Conservation (phyloP, 2,329 filamentous ascomycete genomes). For the Hypoxylon rubiginosum region DNA sequence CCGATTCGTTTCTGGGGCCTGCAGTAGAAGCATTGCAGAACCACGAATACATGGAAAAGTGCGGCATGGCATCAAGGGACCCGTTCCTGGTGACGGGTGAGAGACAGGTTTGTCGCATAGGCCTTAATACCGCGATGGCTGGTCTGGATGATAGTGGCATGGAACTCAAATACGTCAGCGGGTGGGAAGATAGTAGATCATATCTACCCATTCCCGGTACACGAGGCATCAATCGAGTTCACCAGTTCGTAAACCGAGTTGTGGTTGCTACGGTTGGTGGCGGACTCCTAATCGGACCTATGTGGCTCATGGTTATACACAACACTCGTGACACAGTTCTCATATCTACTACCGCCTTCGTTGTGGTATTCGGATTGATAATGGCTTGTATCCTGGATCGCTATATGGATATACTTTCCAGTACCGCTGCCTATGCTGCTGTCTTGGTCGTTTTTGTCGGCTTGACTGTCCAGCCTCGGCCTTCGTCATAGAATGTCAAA, state of each 20-base stretch:
- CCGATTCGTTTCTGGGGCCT: neutral
- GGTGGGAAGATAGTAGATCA: conserved; percentile 21
- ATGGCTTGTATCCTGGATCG: conserved; percentile 35
- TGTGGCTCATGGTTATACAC: conserved; percentile 46
- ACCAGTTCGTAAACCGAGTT: conserved; percentile 19
- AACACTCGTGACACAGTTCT: conserved; percentile 22
- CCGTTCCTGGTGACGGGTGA: conserved; percentile 39
- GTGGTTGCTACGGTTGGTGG: conserved; percentile 25
- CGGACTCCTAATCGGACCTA: conserved; percentile 40
- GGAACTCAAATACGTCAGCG: neutral
- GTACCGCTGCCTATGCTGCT: conserved; percentile 39
- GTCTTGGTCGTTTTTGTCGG: conserved; percentile 40
- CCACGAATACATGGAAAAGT: conserved; percentile 40
- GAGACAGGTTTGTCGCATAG: neutral
- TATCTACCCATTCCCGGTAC: conserved; percentile 25
- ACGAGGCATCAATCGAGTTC: conserved; percentile 13
- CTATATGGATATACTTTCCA: conserved; percentile 36
- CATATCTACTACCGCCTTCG: conserved; percentile 36
- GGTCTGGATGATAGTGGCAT: too few species aligned
- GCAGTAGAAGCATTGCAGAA: conserved; percentile 38
- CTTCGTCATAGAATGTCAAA: neutral
- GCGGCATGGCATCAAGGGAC: conserved; percentile 22
- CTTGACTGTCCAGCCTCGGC: neutral
- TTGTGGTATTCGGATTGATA: conserved; percentile 34
- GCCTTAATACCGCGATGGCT: too few species aligned